phyloP scores from a whole-genome alignment of 2,329 filamentous ascomycete genomes.

The Colletotrichum sp. region DNA sequence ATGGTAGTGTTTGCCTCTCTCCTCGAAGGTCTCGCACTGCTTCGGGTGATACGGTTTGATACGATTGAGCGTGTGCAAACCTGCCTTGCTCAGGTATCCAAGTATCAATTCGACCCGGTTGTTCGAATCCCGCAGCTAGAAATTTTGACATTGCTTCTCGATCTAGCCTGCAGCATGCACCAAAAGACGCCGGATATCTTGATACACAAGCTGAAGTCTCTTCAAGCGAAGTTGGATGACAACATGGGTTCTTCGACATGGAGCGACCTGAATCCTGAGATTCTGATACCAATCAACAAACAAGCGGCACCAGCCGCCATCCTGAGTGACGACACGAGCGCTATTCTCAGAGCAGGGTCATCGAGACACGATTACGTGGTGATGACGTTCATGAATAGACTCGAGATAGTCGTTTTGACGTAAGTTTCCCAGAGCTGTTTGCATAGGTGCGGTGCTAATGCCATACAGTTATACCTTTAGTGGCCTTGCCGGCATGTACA shows the following conservation, averaged over 20 bases:
- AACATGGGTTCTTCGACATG: constrained; percentile 50
- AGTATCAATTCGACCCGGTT: constrained; percentile 71
- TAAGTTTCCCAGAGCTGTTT: constrained; percentile 38
- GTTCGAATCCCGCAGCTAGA: constrained; percentile 70
- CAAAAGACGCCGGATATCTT: constrained; percentile 64
- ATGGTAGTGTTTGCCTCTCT: constrained; percentile 70
- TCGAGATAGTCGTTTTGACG: constrained; percentile 62
- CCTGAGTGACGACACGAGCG: constrained; percentile 62
- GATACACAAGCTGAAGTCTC: constrained; percentile 62
- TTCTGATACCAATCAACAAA: constrained; percentile 62
- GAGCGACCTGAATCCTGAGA: constrained; percentile 51
- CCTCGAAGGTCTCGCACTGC: constrained; percentile 72
- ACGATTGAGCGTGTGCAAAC: constrained; percentile 73
- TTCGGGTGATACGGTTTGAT: constrained; percentile 69
- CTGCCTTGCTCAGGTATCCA: constrained; percentile 76
- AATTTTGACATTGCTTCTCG: constrained; percentile 69
- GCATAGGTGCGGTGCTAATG: constrained; percentile 20
- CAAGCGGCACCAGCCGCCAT: constrained; percentile 51
- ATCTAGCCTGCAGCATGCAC: constrained; percentile 73
- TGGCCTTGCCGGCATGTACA: constrained; percentile 52
- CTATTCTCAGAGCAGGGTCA: constrained; percentile 55
- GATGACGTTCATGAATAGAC: constrained; percentile 65
- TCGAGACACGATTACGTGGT: constrained; percentile 59
- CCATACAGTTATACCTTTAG: constrained; percentile 56
- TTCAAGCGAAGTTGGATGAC: constrained; percentile 69